Evolutionary conservation across 164 flowering plant genomes (phyloP).

Genomic region (Santalum album): DNA sequence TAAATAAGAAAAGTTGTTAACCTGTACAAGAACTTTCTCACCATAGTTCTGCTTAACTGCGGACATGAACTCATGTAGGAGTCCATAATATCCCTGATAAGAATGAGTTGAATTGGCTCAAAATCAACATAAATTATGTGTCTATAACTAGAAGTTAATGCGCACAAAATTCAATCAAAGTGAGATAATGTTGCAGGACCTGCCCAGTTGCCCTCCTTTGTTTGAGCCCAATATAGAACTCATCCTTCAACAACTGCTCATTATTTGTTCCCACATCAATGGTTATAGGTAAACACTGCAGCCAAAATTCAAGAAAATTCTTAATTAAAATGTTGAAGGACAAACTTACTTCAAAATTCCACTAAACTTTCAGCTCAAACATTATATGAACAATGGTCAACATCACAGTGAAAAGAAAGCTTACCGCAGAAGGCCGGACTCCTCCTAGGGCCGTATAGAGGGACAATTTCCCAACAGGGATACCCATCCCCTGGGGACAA

Average conservation of each 20-base stretch:
- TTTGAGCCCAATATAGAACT: slow-evolving; percentile 82
- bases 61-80: slow-evolving; percentile 74
- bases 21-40: slow-evolving; percentile 87
- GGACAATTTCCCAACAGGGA: slow-evolving; percentile 85
- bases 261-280: slow-evolving; percentile 95
- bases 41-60: slow-evolving; percentile 88
- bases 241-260: slow-evolving; percentile 62
- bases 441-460: slow-evolving; percentile 91
- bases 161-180: not conserved
- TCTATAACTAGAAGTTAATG: no score
- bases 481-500: slow-evolving; percentile 83
- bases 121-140: not conserved
- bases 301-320: not conserved
- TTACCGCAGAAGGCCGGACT: slow-evolving; percentile 85
- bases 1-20: slow-evolving; percentile 15
- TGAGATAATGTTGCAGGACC: slow-evolving; percentile 21
- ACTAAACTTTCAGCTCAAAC: no score
- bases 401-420: no score
- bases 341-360: no score
- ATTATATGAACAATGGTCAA: no score
- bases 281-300: slow-evolving; percentile 84
- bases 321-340: not conserved
- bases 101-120: not conserved
- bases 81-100: slow-evolving; percentile 64
- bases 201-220: slow-evolving; percentile 76